Base-by-base conservation (phyloP, 2,329 filamentous ascomycete genomes). In the Coleophoma eucalyptorum region DNA sequence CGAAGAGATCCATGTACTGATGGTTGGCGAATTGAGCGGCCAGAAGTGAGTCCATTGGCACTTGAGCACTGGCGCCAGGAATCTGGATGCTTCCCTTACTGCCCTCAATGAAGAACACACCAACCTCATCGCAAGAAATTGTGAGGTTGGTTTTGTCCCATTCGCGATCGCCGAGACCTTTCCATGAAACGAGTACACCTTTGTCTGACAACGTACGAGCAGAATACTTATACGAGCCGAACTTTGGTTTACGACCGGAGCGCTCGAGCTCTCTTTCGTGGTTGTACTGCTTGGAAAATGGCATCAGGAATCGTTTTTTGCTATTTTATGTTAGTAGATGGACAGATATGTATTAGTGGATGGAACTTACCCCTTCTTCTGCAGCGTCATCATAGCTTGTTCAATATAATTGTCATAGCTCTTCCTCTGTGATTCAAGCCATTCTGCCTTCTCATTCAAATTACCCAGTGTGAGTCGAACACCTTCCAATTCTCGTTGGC, bases 351-450 rank as follows among this genome's bases (percentile, higher is more conserved):
- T 33, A 37, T 41, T 43, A 35, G 42, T 3, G 20, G 10, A 43
- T 26, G 13, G 31, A 46, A 49, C 80, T 67, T 78, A 86, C 81
- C 87, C 92, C 72, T 97, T 97, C 70, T 97, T 96, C 69, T 97
- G 94, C 52, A 99, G 77, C 4, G 95, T 99, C 53, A 92, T 80
- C 90, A 99, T 97, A 45, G 94, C 93, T 69, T 96, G 92, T 73
- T 99, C 95, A 65, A 99, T 96, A 71, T 99, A 99, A 72, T 99
- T 91, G 67, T 99, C 96, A 73, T 99, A 99, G 58, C 87, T 94
- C 77, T 96, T 96, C 54, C 96, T 83, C 72, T 99, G 94, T 61
- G 91, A 88, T 66, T 99, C 94, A 10, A 99, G 80, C 71, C 95
- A 99, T 58, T 84, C 82, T 35, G 93, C 92, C 73, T 99, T 94